Base-by-base conservation (phyloP, 805 yeast species). In the Candida glaebosa region DNA sequence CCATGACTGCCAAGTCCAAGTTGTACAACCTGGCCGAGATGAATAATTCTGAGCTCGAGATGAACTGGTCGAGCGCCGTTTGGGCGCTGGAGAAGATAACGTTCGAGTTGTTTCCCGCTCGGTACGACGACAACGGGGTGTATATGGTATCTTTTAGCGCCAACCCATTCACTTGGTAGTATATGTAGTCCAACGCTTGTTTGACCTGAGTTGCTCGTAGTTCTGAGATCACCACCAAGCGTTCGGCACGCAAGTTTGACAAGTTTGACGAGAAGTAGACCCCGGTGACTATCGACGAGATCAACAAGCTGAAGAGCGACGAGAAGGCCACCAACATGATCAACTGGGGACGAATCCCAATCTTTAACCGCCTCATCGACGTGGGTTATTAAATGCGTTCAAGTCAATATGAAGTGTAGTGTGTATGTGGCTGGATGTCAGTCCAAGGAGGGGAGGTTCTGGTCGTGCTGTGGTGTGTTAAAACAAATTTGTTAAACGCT, bases 331-430 rank as follows among this genome's bases (percentile, higher is more conserved):
- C 95, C 22, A 87, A 65, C 3, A 78, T 73, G 39, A 85, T 81
- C 38, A 87, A 77, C 66, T 87, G 95, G 18, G 87, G 80, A 52
- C 88, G 66, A 43, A 87, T 79, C 33, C 91, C 84, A 34, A 87
- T 67, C 41, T 76, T 73, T 32, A 77, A 57, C 47, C 62, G 58
- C 47, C 60, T 58, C 70, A 64, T 65, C n/a, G 31, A 32, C 18
- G 20, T 12, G 6, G 5, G 9, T 10, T 28, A 10, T 10, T 5
- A n/a, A 28, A 28, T 5, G 7, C 14, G 6, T 10, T 9, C 12
- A 28, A 10, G 14, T 28, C 31, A 28, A 28, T 28, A 28, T 28
- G 31, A 28, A 22, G 26, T 22, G 26, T 22, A 22, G 6, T 22
- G 26, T 7, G 10, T 22, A 22, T 6, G 26, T 7, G 26, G 10